Conservation (phyloP, 23 red algal species). For the Gracilariopsis chorda region DNA sequence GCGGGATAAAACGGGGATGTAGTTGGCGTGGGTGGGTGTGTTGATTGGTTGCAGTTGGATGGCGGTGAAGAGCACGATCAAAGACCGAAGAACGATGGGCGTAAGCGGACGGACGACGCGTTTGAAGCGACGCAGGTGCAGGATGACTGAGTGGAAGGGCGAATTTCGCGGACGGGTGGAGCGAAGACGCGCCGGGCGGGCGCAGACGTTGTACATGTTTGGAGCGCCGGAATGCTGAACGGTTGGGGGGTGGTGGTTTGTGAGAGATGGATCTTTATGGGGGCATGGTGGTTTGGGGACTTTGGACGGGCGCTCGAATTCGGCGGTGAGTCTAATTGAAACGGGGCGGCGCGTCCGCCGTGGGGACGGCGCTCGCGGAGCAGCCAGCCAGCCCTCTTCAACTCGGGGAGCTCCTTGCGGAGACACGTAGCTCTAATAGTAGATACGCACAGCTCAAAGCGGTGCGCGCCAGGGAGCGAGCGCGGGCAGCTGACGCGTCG, state of each 20-base stretch:
- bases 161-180: constrained; percentile 3
- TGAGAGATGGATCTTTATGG: neutral
- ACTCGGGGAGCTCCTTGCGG: no score
- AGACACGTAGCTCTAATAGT: no score
- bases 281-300: no score
- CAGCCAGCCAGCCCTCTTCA: no score
- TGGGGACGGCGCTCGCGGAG: no score
- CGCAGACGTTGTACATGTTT: constrained; percentile 2
- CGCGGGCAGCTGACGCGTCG: no score
- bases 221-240: neutral
- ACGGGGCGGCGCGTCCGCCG: no score
- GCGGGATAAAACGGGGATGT: neutral
- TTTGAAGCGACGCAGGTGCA: constrained; percentile 27
- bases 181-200: neutral
- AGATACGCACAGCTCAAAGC: no score
- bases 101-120: constrained; percentile 31
- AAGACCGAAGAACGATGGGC: constrained; percentile 23
- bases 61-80: constrained; percentile 43
- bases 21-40: neutral
- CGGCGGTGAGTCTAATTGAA: no score
- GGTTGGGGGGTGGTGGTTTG: neutral
- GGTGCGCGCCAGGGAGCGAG: no score
- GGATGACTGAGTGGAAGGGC: constrained; percentile 1
- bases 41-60: constrained; percentile 36
- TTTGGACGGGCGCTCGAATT: neutral